Evolutionary conservation across 1,284 basidiomycete genomes (phyloP).

Genomic region (Moesziomyces aphidis): DNA sequence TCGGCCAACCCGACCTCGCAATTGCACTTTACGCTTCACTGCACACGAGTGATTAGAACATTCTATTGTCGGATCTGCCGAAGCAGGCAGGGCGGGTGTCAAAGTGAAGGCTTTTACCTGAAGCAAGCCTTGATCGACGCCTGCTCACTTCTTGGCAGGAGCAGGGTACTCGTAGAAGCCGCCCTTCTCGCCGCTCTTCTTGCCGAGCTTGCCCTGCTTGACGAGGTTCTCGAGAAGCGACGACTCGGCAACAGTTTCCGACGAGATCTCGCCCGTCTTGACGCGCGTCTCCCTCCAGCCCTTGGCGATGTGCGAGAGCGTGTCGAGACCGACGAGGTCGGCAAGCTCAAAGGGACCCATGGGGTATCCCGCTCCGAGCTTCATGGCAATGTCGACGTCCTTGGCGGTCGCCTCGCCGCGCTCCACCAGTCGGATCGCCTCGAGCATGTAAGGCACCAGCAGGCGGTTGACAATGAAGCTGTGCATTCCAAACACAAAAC

Average conservation of each 20-base stretch:
- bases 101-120: not conserved
- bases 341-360: conserved; percentile 73
- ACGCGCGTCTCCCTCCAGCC: conserved; percentile 72
- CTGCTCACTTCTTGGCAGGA: conserved; percentile 46
- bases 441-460: conserved; percentile 72
- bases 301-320: conserved; percentile 69
- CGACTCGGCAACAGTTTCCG: conserved; percentile 70
- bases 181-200: conserved; percentile 71
- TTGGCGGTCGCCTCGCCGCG: conserved; percentile 73
- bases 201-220: conserved; percentile 71
- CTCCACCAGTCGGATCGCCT: conserved; percentile 74
- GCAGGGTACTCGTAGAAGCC: conserved; percentile 70
- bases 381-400: conserved; percentile 75
- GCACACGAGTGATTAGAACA: not conserved
- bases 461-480: conserved; percentile 73
- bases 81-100: too few relatives aligned
- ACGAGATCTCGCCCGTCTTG: conserved; percentile 68
- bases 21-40: not conserved
- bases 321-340: conserved; percentile 73
- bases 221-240: conserved; percentile 71
- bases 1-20: not conserved
- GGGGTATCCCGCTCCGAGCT: conserved; percentile 72
- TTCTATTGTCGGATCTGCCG: not conserved
- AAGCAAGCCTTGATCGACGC: not conserved
- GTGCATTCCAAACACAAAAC: not conserved